Evolutionary conservation across 148 eudicot genomes (phyloP).

Genomic region (Chenopodium berlandieri): DNA sequence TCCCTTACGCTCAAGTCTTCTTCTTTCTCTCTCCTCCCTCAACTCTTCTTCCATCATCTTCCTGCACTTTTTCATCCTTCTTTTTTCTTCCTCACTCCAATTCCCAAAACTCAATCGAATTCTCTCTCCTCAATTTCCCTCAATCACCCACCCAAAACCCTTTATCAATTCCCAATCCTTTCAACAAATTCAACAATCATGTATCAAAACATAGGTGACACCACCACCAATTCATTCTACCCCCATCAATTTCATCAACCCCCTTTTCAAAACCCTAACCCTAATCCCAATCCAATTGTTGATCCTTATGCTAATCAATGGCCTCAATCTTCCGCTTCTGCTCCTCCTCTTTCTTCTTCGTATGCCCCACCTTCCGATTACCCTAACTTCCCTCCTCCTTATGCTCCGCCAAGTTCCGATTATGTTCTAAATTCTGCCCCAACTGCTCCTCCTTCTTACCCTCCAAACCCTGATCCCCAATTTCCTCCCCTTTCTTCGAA

Average conservation of each 20-base stretch:
- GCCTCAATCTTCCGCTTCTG: constrained; percentile 51
- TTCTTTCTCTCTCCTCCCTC: background rate
- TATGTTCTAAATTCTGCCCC: constrained; percentile 29
- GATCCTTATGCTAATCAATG: constrained; percentile 33
- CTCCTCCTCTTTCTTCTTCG: constrained; percentile 51
- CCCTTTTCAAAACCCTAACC: constrained; percentile 37
- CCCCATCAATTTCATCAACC: constrained; percentile 39
- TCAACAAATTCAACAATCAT: constrained; percentile 13
- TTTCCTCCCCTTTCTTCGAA: constrained; percentile 18
- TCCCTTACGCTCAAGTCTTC: background rate
- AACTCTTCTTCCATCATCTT: background rate
- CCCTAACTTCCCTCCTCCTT: constrained; percentile 32
- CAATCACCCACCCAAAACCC: background rate
- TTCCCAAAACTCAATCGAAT: constrained; percentile 1
- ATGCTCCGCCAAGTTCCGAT: constrained; percentile 42
- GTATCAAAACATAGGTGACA: constrained; percentile 32
- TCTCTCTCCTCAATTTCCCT: background rate
- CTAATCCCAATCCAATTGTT: constrained; percentile 34
- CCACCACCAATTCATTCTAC: constrained; percentile 34
- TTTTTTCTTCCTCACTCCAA: constrained; percentile 1
- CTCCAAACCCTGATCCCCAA: constrained; percentile 39
- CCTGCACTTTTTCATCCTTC: background rate
- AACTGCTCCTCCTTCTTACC: constrained; percentile 25
- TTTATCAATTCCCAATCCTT: background rate
- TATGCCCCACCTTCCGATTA: constrained; percentile 34